A percentile compares a stretch with the other conserved stretches of the same genome.
Evolutionary conservation across 345 rosid species (phyloP).

Genomic region (Laguncularia racemosa): DNA sequence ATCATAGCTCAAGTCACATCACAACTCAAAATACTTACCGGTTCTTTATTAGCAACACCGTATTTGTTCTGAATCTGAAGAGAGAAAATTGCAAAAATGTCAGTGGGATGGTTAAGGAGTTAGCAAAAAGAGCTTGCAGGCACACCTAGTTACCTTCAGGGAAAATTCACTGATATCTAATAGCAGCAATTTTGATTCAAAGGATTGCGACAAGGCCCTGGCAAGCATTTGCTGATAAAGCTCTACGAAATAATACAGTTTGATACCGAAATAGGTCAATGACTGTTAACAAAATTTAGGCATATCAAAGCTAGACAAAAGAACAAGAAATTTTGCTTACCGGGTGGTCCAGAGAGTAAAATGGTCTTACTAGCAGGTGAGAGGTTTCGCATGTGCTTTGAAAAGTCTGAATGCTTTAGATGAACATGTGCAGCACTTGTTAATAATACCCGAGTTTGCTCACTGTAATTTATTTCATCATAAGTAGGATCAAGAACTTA

Average conservation of each 20-base stretch:
- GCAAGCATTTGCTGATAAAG: slow-evolving; percentile 93
- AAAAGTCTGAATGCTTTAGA: slow-evolving; percentile 67
- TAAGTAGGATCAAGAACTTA: slow-evolving; percentile 1
- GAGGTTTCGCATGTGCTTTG: slow-evolving; percentile 84
- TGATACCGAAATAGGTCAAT: slow-evolving; percentile 9
- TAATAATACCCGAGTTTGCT: slow-evolving; percentile 55
- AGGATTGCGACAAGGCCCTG: slow-evolving; percentile 77
- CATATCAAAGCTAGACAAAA: neutral
- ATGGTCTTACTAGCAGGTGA: slow-evolving; percentile 86
- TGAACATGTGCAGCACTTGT: slow-evolving; percentile 85
- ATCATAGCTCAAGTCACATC: neutral
- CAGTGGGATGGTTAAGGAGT: slow-evolving; percentile 6
- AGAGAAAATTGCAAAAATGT: slow-evolving; percentile 12
- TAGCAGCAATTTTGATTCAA: slow-evolving; percentile 71
- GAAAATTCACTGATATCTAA: slow-evolving; percentile 78
- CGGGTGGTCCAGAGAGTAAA: slow-evolving; percentile 89
- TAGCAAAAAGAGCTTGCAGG: slow-evolving; percentile 1
- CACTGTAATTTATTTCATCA: slow-evolving; percentile 38
- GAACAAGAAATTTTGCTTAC: slow-evolving; percentile 27
- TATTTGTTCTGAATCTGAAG: slow-evolving; percentile 86
- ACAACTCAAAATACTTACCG: slow-evolving; percentile 35
- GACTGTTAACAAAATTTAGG: neutral
- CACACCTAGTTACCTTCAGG: slow-evolving; percentile 41
- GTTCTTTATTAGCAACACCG: slow-evolving; percentile 57
- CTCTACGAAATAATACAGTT: slow-evolving; percentile 32